Conservation (phyloP, 192 early-diverging fungal genomes). For the Glomus cerebriforme region DNA sequence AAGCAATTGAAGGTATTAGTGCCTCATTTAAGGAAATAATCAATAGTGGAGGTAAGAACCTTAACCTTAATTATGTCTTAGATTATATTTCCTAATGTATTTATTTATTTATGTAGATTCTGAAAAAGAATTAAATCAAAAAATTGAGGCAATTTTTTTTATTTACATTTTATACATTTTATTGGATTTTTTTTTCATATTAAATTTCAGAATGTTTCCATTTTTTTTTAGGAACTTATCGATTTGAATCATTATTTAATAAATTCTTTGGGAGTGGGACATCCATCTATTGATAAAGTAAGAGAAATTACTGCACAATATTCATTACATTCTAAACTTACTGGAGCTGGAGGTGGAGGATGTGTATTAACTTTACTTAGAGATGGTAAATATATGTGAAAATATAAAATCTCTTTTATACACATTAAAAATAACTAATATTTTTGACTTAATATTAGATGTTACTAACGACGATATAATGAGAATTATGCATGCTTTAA, state of each 20-base stretch:
- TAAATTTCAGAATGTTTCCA: not conserved
- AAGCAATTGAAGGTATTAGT: constrained; percentile 67
- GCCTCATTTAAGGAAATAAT: constrained; percentile 39
- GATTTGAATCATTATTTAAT: constrained; percentile 86
- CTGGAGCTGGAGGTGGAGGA: constrained; percentile 97
- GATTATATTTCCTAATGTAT: not conserved
- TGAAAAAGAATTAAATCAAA: not conserved
- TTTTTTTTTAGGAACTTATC: constrained; percentile 63
- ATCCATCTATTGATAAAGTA: constrained; percentile 80
- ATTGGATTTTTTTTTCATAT: not conserved
- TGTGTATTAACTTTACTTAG: constrained; percentile 84
- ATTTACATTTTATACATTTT: not conserved
- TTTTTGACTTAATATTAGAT: constrained; percentile 11
- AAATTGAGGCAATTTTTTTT: not conserved
- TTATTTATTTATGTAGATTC: not conserved
- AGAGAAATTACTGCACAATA: constrained; percentile 60
- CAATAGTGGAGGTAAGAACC: constrained; percentile 29
- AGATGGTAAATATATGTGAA: constrained; percentile 46
- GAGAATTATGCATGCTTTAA: not conserved
- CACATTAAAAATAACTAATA: not conserved
- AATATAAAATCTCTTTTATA: not conserved
- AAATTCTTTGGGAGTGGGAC: constrained; percentile 78
- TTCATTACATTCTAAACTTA: constrained; percentile 82
- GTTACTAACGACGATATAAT: not conserved
- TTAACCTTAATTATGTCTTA: constrained; percentile 4